Evolutionary conservation across 306 rosid genomes (phyloP).

Genomic region (Quercus agrifolia): DNA sequence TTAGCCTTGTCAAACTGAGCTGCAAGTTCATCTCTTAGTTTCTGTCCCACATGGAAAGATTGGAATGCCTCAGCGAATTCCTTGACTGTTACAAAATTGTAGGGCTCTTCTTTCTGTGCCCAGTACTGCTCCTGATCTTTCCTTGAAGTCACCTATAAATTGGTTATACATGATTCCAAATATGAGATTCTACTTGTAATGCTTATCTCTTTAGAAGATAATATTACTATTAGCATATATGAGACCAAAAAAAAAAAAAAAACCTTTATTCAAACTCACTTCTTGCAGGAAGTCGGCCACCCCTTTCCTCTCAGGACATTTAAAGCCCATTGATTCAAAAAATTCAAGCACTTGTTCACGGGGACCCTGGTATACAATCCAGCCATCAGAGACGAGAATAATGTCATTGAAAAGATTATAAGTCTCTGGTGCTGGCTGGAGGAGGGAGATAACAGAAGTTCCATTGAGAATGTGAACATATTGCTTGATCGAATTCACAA

Average conservation of each 20-base stretch:
- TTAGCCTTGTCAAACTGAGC: conserved; percentile 44
- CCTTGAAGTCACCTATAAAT: conserved; percentile 49
- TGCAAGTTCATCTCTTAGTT: conserved; percentile 31
- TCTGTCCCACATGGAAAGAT: conserved; percentile 41
- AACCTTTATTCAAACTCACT: conserved; percentile 27
- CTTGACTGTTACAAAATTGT: conserved; percentile 36
- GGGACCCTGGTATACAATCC: conserved; percentile 54
- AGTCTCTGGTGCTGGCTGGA: conserved; percentile 60
- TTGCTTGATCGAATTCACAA: conserved; percentile 41
- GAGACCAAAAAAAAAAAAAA: not conserved
- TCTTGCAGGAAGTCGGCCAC: conserved; percentile 60
- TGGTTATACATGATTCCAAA: not conserved
- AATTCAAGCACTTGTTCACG: conserved; percentile 42
- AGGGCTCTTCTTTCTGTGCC: conserved; percentile 31
- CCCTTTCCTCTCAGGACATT: conserved; percentile 55
- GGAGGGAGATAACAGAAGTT: conserved; percentile 46
- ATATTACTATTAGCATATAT: not conserved
- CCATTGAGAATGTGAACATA: conserved; percentile 41
- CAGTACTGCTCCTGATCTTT: conserved; percentile 62
- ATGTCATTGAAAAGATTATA: conserved; percentile 55
- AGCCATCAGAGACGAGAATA: conserved; percentile 50
- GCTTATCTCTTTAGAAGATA: not conserved
- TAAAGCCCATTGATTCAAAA: conserved; percentile 46
- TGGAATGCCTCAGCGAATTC: conserved; percentile 46
- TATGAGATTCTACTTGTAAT: not conserved